Conservation (phyloP, 2,329 filamentous ascomycete species). For the Colletotrichum somersetense region DNA sequence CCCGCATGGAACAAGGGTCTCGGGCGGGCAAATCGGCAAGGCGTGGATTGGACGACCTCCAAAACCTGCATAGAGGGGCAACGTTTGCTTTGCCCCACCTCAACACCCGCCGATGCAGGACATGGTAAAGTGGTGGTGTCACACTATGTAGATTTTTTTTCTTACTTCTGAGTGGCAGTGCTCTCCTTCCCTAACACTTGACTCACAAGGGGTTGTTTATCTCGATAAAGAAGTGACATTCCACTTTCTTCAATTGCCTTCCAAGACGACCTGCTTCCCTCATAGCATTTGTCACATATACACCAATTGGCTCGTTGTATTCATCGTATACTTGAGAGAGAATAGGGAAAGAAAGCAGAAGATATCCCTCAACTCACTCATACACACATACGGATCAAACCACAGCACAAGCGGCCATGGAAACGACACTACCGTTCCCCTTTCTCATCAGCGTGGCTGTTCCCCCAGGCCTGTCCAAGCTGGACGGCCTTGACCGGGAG, state of each 20-base stretch:
- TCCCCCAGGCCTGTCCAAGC: slow-evolving; percentile 61
- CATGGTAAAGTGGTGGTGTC: slow-evolving; percentile 38
- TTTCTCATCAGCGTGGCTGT: slow-evolving; percentile 71
- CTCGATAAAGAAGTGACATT: slow-evolving; percentile 37
- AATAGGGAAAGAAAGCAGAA: neutral
- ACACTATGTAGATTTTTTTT: slow-evolving; percentile 42
- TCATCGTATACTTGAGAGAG: slow-evolving; percentile 5
- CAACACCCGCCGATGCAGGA: slow-evolving; percentile 47
- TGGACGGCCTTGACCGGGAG: slow-evolving; percentile 66
- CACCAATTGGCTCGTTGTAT: neutral
- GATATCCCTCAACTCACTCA: slow-evolving; percentile 13
- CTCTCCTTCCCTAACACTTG: slow-evolving; percentile 31
- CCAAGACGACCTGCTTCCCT: slow-evolving; percentile 3
- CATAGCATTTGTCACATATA: neutral
- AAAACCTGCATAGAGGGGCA: slow-evolving; percentile 44
- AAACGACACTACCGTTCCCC: slow-evolving; percentile 73
- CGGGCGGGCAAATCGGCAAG: slow-evolving; percentile 37
- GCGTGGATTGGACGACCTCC: slow-evolving; percentile 39
- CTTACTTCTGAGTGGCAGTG: slow-evolving; percentile 37
- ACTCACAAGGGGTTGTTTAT: slow-evolving; percentile 36
- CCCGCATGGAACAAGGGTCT: slow-evolving; percentile 28
- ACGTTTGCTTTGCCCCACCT: slow-evolving; percentile 43
- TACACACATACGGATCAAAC: neutral
- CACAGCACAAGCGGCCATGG: slow-evolving; percentile 60
- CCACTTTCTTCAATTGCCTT: slow-evolving; percentile 29